These are phyloP conservation scores for Erodium chrysanthum DNA, from an alignment of 441 rosid species.

Conservation along the genomic window DNA sequence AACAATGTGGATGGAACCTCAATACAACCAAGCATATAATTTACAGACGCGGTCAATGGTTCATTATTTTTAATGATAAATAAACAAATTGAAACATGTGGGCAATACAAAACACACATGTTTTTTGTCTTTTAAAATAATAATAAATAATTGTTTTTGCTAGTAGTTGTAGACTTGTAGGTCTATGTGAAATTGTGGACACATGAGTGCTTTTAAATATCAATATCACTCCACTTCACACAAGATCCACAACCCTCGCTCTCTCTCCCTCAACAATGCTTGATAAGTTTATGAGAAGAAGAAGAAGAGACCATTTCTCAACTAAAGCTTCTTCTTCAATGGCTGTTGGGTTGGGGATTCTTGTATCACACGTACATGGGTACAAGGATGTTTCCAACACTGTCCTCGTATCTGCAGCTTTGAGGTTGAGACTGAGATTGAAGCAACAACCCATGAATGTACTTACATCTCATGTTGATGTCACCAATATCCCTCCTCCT, in stretches of 20 bases:
- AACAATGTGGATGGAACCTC: not conserved
- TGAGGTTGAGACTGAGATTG: slow-evolving; percentile 11
- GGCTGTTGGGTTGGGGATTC: slow-evolving; percentile 45
- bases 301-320: slow-evolving; percentile 14
- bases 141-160: not conserved
- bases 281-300: slow-evolving; percentile 13
- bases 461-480: not conserved
- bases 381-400: slow-evolving; percentile 20
- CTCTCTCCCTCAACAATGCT: slow-evolving; percentile 20
- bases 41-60: not conserved
- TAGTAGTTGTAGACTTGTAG: not conserved
- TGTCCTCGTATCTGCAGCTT: slow-evolving; percentile 31
- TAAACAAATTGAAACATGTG: not conserved
- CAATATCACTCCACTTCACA: slow-evolving; percentile 5
- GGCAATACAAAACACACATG: not conserved
- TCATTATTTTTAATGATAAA: no score
- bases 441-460: not conserved
- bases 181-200: no score
- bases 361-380: slow-evolving; percentile 15
- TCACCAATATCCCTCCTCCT: not conserved
- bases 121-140: no score
- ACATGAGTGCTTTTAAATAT: slow-evolving; percentile 6
- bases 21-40: not conserved
- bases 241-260: slow-evolving; percentile 1
- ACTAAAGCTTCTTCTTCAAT: slow-evolving; percentile 13